These are phyloP conservation scores for Spathaspora jeffriesii DNA, from an alignment of 1,139 yeast species.

Conservation along the genomic window DNA sequence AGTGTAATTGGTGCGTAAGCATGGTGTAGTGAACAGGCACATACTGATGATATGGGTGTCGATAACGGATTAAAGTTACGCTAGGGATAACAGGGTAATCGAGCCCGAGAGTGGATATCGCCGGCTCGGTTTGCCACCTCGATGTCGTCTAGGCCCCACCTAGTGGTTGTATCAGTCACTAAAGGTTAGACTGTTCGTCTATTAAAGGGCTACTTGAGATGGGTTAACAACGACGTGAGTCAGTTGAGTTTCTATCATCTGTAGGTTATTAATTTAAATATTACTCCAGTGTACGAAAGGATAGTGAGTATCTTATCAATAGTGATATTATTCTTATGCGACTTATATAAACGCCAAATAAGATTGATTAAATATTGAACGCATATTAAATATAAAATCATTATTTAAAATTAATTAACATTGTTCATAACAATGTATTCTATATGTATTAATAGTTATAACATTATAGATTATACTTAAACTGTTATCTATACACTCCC, in stretches of 20 bases:
- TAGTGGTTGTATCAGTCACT: background rate
- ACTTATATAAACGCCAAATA: too few relatives aligned
- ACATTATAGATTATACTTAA: background rate
- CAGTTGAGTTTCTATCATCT: slow-evolving; percentile 1
- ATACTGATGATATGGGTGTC: background rate
- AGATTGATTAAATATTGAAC: slow-evolving; percentile 11
- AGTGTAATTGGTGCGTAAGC: background rate
- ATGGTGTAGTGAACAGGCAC: background rate
- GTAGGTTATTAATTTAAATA: background rate
- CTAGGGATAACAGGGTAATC: slow-evolving; percentile 1
- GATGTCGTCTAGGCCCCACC: slow-evolving; percentile 1
- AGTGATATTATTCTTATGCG: slow-evolving; percentile 8
- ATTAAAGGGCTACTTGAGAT: slow-evolving; percentile 1
- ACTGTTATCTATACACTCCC: background rate
- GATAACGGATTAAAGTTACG: background rate
- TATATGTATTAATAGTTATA: slow-evolving; percentile 1
- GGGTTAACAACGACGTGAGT: slow-evolving; percentile 1
- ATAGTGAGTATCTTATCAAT: slow-evolving; percentile 9
- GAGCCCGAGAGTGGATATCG: slow-evolving; percentile 1
- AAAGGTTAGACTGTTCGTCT: slow-evolving; percentile 1
- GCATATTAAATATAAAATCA: slow-evolving; percentile 12
- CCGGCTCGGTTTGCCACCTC: slow-evolving; percentile 1
- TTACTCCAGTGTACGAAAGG: slow-evolving; percentile 10
- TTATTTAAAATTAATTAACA: slow-evolving; percentile 6
- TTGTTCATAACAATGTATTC: slow-evolving; percentile 8